These are phyloP conservation scores for Lipomyces yamanashiensis DNA, from an alignment of 805 yeast species.

Conservation along the genomic window DNA sequence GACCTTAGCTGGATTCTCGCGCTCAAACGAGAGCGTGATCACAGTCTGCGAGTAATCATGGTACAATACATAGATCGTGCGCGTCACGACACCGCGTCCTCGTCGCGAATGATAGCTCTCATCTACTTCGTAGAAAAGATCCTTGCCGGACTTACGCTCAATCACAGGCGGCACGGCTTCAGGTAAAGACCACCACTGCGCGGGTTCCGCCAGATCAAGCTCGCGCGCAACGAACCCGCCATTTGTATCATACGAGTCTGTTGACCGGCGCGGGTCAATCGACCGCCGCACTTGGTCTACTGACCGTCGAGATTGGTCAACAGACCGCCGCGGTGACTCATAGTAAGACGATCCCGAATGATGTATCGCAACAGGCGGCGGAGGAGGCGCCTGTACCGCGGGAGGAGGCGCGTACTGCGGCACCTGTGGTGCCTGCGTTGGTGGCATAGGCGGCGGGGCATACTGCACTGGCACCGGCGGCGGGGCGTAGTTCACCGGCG, in stretches of 20 bases:
- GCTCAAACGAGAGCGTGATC: conserved; percentile 62
- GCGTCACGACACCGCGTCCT: conserved; percentile 54
- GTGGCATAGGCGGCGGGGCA: conserved; percentile 33
- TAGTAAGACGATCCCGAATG: not conserved
- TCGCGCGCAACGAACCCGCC: conserved; percentile 40
- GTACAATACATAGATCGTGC: conserved; percentile 73
- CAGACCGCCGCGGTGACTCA: conserved; percentile 8
- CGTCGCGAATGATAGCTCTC: conserved; percentile 60
- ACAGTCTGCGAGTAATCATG: conserved; percentile 72
- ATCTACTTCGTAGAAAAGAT: conserved; percentile 69
- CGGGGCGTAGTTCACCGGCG: conserved; percentile 35
- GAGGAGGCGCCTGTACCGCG: conserved; percentile 37
- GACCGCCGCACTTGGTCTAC: conserved; percentile 21
- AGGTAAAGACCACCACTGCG: conserved; percentile 70
- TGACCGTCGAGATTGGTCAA: conserved; percentile 20
- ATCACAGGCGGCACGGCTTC: conserved; percentile 62
- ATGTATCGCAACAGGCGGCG: conserved; percentile 36
- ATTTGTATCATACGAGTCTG: conserved; percentile 28
- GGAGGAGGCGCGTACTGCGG: conserved; percentile 40
- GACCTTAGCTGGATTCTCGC: conserved; percentile 54
- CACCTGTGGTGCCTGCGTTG: conserved; percentile 25
- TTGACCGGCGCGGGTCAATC: conserved; percentile 36
- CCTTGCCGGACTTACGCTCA: conserved; percentile 46
- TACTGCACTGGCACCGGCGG: too few species aligned
- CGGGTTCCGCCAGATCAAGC: conserved; percentile 45